These are phyloP conservation scores for Trichosporon ovoides DNA, from an alignment of 1,284 basidiomycete genomes.

Conservation along the genomic window DNA sequence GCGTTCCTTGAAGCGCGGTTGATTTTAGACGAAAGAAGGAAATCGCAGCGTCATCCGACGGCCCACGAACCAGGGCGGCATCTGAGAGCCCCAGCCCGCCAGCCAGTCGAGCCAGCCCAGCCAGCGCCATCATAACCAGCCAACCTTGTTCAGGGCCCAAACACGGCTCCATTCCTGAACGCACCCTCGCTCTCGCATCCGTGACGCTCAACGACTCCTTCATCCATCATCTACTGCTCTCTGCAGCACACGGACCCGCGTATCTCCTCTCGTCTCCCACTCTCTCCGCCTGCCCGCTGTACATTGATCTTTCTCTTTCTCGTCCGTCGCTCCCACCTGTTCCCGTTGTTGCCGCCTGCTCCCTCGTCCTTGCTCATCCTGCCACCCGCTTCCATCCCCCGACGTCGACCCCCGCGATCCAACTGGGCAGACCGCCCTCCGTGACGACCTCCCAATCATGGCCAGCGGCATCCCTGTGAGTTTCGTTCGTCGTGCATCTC, in stretches of 20 bases:
- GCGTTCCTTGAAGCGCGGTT: slow-evolving; percentile 5
- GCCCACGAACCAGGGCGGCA: background rate
- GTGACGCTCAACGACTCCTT: background rate
- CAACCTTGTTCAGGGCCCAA: slow-evolving; percentile 5
- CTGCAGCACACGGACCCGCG: slow-evolving; percentile 2
- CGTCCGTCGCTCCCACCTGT: background rate
- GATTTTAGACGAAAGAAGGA: slow-evolving; percentile 5
- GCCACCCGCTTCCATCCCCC: background rate
- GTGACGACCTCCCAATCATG: slow-evolving; percentile 17
- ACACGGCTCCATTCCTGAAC: background rate
- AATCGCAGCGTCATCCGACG: background rate
- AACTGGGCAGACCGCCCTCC: background rate
- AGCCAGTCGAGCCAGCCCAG: background rate
- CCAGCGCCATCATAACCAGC: background rate
- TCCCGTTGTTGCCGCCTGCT: slow-evolving; percentile 3
- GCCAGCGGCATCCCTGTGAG: slow-evolving; percentile 33
- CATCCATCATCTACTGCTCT: slow-evolving; percentile 1
- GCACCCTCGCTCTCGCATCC: background rate
- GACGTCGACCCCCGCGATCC: background rate
- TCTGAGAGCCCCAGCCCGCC: background rate
- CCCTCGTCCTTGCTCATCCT: background rate
- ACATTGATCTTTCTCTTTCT: slow-evolving; percentile 8
- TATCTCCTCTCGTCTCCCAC: slow-evolving; percentile 3
- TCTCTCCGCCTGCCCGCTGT: background rate
- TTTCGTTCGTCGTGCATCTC: background rate